These are phyloP conservation scores for Pueraria montana DNA, from an alignment of 306 rosid genomes.

Conservation along the genomic window DNA sequence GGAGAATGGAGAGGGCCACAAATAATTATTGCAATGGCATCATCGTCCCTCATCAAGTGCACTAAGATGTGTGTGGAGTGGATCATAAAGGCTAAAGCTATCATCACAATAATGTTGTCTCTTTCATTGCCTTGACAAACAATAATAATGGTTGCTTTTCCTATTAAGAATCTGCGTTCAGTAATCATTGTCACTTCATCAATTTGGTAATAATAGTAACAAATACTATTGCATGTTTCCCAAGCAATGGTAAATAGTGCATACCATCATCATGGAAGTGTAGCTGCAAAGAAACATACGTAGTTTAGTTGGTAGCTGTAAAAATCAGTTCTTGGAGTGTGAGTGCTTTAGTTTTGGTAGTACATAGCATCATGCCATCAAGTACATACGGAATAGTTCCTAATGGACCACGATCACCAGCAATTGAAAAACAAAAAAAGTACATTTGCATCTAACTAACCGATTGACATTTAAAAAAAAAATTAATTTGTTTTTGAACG, in stretches of 20 bases:
- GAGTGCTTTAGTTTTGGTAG: neutral
- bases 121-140: slow-evolving; percentile 23
- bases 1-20: neutral
- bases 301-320: slow-evolving; percentile 29
- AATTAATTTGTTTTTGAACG: no score
- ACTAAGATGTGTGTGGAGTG: slow-evolving; percentile 39
- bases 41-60: slow-evolving; percentile 29
- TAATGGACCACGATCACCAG: neutral
- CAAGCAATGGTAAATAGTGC: slow-evolving; percentile 26
- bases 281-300: neutral
- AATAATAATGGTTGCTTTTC: slow-evolving; percentile 30
- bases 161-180: neutral
- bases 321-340: slow-evolving; percentile 15
- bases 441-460: no score
- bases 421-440: no score
- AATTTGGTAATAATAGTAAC: slow-evolving; percentile 22
- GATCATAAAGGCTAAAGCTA: slow-evolving; percentile 36
- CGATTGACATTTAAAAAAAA: no score
- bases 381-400: neutral
- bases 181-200: neutral
- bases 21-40: slow-evolving; percentile 38
- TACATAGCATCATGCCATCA: neutral
- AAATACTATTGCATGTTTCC: neutral
- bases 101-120: slow-evolving; percentile 34
- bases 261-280: slow-evolving; percentile 6